Evolutionary conservation across 148 eudicot species (phyloP).

Genomic region (Persicaria maculosa): DNA sequence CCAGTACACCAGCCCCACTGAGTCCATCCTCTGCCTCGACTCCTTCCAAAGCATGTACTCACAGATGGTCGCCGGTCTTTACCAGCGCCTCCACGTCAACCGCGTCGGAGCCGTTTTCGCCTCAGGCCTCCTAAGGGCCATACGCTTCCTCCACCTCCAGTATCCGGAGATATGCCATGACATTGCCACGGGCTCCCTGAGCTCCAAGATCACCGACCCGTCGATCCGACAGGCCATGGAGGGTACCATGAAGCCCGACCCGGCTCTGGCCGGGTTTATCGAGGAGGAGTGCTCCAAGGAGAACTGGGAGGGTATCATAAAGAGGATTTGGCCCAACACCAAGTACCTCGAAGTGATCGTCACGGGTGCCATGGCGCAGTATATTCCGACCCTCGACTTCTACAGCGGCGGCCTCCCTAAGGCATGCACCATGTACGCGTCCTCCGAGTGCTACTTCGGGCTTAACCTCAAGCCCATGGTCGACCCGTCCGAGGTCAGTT

Average conservation of each 20-base stretch:
- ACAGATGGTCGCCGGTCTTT: slow-evolving; percentile 80
- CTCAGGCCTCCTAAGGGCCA: slow-evolving; percentile 79
- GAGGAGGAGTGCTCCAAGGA: slow-evolving; percentile 37
- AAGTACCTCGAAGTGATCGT: slow-evolving; percentile 67
- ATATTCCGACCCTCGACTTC: slow-evolving; percentile 59
- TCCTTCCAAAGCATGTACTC: slow-evolving; percentile 84
- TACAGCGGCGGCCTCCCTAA: slow-evolving; percentile 67
- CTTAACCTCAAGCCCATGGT: slow-evolving; percentile 58
- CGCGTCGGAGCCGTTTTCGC: slow-evolving; percentile 79
- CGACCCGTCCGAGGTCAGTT: slow-evolving; percentile 57
- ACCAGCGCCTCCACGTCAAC: slow-evolving; percentile 44
- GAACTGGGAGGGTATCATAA: slow-evolving; percentile 74
- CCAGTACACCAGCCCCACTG: slow-evolving; percentile 63
- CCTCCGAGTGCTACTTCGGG: slow-evolving; percentile 71
- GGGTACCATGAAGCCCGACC: slow-evolving; percentile 39
- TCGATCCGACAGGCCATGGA: slow-evolving; percentile 33
- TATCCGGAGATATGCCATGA: slow-evolving; percentile 45
- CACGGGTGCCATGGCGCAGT: slow-evolving; percentile 71
- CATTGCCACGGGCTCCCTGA: slow-evolving; percentile 39
- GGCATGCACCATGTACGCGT: slow-evolving; percentile 60
- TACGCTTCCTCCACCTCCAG: slow-evolving; percentile 51
- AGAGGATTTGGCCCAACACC: slow-evolving; percentile 71
- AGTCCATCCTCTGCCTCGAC: slow-evolving; percentile 61
- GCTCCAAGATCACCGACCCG: slow-evolving; percentile 40
- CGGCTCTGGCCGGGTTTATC: slow-evolving; percentile 41